Evolutionary conservation across 352 stramenopile species (phyloP), one percentile per base, ranked within the genome.

Genomic region (Phytophthora ramorum): DNA sequence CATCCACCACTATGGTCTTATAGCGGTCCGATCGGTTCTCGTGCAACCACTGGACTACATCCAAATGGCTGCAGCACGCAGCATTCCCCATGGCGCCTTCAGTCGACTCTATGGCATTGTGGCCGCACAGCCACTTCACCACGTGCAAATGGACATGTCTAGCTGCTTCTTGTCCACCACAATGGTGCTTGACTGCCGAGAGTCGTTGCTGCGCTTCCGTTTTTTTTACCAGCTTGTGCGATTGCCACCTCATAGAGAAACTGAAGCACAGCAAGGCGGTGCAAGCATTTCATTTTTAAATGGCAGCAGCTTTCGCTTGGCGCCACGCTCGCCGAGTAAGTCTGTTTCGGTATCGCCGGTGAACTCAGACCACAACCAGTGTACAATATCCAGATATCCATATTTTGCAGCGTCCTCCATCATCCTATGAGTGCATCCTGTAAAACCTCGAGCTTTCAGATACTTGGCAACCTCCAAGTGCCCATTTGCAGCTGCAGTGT

Each of bases 381-480:
- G 20, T 12, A 48, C 35, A 9, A 58, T 37, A 7, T 35, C 16
- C 14, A 58, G 17, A 24, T 47, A 19, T 17, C 49, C 69, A 63
- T 30, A 17, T 24, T 64, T 41, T 69, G 51, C 66, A 32, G 69
- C 35, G 61, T 37, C 32, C 12, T 69, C n/a, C 22, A 49, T 61
- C 32, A 19, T 10, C 45, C 10, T 28, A 59, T 66, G 76, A 63
- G 2, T 28, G 24, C 69, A 74, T 67, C 58, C 69, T 67, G 71
- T 77, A 16, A 58, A 49, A 13, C 37, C 24, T 7, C 35, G 16
- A 3, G 24, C 10, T n/a, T 50, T 24, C n/a, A 50, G 51, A 28
- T 49, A 58, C 26, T 48, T 58, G 6, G 37, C 37, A 28, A 48
- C 51, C 16, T 58, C 24, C 26, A 59, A 13, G 6, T 49, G 22